These are phyloP conservation scores for Phytomonas francai DNA, from an alignment of 208 protist genomes.

Conservation along the genomic window DNA sequence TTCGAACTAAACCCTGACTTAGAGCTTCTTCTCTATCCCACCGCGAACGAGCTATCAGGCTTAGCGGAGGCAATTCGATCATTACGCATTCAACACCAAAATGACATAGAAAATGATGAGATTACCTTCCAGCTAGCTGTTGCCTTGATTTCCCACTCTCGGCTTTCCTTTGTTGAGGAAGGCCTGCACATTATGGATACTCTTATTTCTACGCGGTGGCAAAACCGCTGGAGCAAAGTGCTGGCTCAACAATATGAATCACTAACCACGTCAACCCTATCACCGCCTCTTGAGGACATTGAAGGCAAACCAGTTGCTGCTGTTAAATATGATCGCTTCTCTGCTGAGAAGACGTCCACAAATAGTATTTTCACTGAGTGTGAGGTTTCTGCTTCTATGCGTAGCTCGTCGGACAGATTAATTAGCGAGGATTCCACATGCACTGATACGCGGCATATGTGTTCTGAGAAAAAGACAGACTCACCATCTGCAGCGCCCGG, in stretches of 20 bases:
- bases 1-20: constrained; percentile 23
- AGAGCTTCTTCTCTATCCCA: constrained; percentile 34
- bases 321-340: background rate
- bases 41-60: constrained; percentile 32
- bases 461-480: background rate
- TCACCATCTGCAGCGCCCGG: background rate
- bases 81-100: constrained; percentile 25
- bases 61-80: constrained; percentile 35
- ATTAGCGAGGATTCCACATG: background rate
- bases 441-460: background rate
- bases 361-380: background rate
- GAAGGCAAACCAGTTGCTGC: background rate
- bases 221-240: constrained; percentile 27
- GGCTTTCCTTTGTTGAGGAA: constrained; percentile 38
- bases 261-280: background rate
- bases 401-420: background rate
- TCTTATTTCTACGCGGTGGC: constrained; percentile 41
- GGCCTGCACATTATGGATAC: constrained; percentile 66
- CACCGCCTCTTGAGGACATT: background rate
- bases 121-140: constrained; percentile 51
- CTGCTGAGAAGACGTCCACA: background rate
- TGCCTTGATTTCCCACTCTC: constrained; percentile 57
- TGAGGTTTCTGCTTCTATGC: background rate
- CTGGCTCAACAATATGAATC: constrained; percentile 3
- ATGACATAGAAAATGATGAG: constrained; percentile 21